Evolutionary conservation across 192 early-diverging fungal genomes (phyloP), one percentile per base, ranked within the genome.

Genomic region (Podila verticillata): DNA sequence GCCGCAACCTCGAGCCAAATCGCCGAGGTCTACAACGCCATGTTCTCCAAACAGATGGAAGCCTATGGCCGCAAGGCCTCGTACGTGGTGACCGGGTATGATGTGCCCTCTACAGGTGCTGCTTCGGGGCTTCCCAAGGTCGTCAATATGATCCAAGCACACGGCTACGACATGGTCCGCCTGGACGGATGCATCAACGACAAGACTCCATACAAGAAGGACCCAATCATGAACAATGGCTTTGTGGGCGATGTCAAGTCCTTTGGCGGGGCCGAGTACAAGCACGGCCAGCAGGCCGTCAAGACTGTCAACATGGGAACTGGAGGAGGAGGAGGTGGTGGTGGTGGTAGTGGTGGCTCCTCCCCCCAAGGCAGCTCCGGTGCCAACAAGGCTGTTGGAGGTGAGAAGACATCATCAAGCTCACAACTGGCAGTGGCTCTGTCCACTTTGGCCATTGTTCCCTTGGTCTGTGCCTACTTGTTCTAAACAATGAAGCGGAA

Each of bases 121-220:
- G 81, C 77, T 13, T 74, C 82, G 13, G 86, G 79, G 7, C 61
- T 87, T 29, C 78, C 83, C 20, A 78, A 84, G 74, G 75, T 85
- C 17, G 48, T 87, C 30, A 82, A 77, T n/a, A 67, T 73, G 17
- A 87, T 87, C 44, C 57, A 80, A 47, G 66, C 84, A 1, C 54
- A 82, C 29, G 84, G 86, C 4, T 87, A 87, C 35, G 84, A 83
- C 49, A 87, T 87, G 86, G 86, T 87, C 9, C 74, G 86, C 32
- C 47, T 87, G 48, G 86, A 87, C 63, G 86, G 86, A n/a, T 87
- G 86, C 66, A 61, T 75, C 22, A 82, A 84, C 22, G 86, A 87
- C 68, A 87, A 85, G 32, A 62, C 72, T 5, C 86, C 86, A 19
- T 87, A 87, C 64, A 85, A 85, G 69, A 70, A 85, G 36, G 57